These are phyloP conservation scores for Cercospora sp. DNA, from an alignment of 2,329 filamentous ascomycete genomes.

Conservation along the genomic window DNA sequence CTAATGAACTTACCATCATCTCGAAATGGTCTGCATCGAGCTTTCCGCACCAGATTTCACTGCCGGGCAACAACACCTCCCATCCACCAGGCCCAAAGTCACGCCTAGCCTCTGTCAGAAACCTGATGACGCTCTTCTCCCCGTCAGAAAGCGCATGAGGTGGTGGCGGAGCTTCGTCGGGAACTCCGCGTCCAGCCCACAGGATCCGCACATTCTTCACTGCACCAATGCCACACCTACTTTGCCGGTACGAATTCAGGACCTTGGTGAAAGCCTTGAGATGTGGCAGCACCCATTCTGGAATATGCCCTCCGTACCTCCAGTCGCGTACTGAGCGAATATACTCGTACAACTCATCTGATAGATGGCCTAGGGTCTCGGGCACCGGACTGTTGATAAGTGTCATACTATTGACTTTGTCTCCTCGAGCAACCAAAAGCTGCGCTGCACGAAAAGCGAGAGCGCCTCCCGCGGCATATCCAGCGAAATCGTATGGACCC, in stretches of 20 bases:
- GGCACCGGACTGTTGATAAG: conserved; percentile 36
- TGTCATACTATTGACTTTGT: conserved; percentile 32
- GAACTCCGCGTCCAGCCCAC: conserved; percentile 13
- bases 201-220: conserved; percentile 34
- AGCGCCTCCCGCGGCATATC: conserved; percentile 29
- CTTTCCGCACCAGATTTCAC: conserved; percentile 1
- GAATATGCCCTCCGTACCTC: background rate
- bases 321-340: conserved; percentile 49
- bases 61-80: conserved; percentile 13
- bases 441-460: conserved; percentile 26
- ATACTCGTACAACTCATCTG: conserved; percentile 53
- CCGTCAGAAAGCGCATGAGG: conserved; percentile 8
- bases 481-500: conserved; percentile 41
- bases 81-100: conserved; percentile 16
- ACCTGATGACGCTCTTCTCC: conserved; percentile 12
- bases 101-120: conserved; percentile 13
- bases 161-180: background rate
- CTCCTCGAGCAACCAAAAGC: conserved; percentile 14
- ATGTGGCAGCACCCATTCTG: conserved; percentile 53
- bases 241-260: conserved; percentile 38
- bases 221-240: conserved; percentile 24
- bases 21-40: conserved; percentile 19
- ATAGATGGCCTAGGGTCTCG: conserved; percentile 60
- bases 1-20: conserved; percentile 15
- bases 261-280: conserved; percentile 53